phyloP scores from a whole-genome alignment of 805 yeast genomes.

The Wickerhamiella alocasiicola region DNA sequence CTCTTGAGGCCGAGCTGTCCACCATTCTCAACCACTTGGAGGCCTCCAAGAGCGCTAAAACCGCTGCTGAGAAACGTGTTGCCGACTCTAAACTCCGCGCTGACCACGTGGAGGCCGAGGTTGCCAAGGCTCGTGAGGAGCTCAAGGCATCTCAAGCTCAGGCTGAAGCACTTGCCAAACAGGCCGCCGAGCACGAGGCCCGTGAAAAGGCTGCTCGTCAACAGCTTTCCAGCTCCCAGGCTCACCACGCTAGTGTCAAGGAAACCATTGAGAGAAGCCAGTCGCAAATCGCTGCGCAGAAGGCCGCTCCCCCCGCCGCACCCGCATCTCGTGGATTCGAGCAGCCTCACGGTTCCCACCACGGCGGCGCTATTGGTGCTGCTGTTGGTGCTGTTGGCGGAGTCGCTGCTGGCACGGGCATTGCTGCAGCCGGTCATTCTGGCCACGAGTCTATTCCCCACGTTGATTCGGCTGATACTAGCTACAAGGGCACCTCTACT shows the following conservation, averaged over 20 bases:
- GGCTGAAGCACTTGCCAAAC: slow-evolving; percentile 8
- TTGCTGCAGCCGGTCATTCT: not conserved
- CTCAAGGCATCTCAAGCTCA: slow-evolving; percentile 8
- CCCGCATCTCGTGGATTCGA: not conserved
- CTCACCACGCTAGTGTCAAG: not conserved
- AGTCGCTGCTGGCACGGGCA: slow-evolving; percentile 21
- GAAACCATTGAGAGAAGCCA: slow-evolving; percentile 12
- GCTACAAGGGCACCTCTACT: slow-evolving; percentile 9
- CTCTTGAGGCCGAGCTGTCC: slow-evolving; percentile 15
- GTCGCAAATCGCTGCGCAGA: not conserved
- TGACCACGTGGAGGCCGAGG: slow-evolving; percentile 8
- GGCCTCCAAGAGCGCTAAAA: slow-evolving; percentile 7
- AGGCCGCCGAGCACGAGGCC: slow-evolving; percentile 10
- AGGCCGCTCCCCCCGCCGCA: not conserved
- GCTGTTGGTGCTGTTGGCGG: slow-evolving; percentile 12
- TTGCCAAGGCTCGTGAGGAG: slow-evolving; percentile 10
- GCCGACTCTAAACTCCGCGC: slow-evolving; percentile 8
- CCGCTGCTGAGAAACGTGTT: slow-evolving; percentile 6
- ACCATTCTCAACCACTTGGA: slow-evolving; percentile 7
- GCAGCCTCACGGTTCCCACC: not conserved
- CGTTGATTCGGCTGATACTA: slow-evolving; percentile 1
- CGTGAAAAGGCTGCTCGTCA: not conserved
- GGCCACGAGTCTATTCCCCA: not conserved
- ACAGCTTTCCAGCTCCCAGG: not conserved
- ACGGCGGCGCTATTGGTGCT: slow-evolving; percentile 6